Base-by-base conservation (phyloP, 257 asterid species). In the Ligustrum vulgare region DNA sequence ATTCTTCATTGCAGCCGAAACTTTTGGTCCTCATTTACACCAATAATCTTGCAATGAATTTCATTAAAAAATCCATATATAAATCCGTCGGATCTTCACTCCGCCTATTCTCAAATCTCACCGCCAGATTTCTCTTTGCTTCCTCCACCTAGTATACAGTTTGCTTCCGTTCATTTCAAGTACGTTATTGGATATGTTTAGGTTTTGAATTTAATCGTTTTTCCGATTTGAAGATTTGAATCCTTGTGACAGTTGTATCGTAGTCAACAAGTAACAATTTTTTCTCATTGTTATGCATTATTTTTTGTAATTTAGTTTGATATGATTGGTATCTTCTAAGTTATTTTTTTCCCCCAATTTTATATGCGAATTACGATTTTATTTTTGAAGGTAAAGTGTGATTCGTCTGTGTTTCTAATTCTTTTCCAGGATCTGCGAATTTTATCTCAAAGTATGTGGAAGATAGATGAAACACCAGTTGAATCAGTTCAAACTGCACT, bases 401-500 rank as follows among this genome's bases (percentile, higher is more conserved):
- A 34, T 13, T 54, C n/a, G 5, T 36, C 9, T 36, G 34, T 43
- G 51, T 9, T 37, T 67, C 34, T 23, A 3, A 25, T 72, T 35
- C 23, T 7, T 16, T 15, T 22, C 16, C 62, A 69, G 73, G 22
- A 28, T 23, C 25, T 43, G 41, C 41, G 23, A 60, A 16, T 5
- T 36, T 49, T 4, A 20, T 8, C 28, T 5, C 15, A 60, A 47
- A 75, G 18, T 13, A 90, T 87, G 97, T 93, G 89, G 60, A 95
- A 90, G 84, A 84, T 89, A 35, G 96, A 89, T 58, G 84, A 89
- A 64, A 88, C 86, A 45, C 82, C 94, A 63, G 78, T 86, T 67
- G 89, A 86, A 56, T 87, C 94, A 4, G 94, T 86, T 65, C 89
- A 91, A 81, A 80, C 79, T 71, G 94, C 90, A 16, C 79, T 88